phyloP scores from a whole-genome alignment of 1,139 yeast genomes.

The Protomyces gravidus region DNA sequence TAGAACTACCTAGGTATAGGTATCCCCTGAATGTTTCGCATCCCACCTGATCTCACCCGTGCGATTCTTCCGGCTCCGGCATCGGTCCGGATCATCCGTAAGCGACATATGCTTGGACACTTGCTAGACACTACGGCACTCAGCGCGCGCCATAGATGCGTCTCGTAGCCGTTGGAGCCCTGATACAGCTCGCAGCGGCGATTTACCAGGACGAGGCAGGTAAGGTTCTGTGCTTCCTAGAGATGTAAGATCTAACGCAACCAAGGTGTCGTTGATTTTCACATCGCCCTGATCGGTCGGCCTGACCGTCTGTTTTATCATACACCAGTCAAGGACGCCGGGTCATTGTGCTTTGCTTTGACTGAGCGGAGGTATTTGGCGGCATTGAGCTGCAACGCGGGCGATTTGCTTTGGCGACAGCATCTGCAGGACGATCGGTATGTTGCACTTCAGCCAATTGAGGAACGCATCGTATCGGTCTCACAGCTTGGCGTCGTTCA shows the following conservation, averaged over 20 bases:
- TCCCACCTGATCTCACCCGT: too few species aligned
- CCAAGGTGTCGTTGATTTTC: slow-evolving; percentile 15
- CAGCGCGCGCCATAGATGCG: too few species aligned
- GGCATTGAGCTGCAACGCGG: slow-evolving; percentile 17
- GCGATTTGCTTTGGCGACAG: slow-evolving; percentile 28
- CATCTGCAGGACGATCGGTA: neutral
- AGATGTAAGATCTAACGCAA: neutral
- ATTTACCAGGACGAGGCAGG: slow-evolving; percentile 20
- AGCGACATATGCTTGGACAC: too few species aligned
- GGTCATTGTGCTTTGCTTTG: slow-evolving; percentile 13
- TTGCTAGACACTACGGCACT: too few species aligned
- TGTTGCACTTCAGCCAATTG: slow-evolving; percentile 3
- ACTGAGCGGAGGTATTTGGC: slow-evolving; percentile 25
- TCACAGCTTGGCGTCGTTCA: neutral
- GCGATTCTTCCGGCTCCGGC: too few species aligned
- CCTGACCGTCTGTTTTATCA: slow-evolving; percentile 17
- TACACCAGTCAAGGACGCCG: slow-evolving; percentile 11
- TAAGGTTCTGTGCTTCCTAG: neutral
- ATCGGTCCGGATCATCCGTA: too few species aligned
- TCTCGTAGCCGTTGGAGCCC: neutral
- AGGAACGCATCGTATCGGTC: neutral
- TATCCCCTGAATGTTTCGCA: too few species aligned
- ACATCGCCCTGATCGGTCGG: slow-evolving; percentile 24
- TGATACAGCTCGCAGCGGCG: neutral
- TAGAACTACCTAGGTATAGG: too few species aligned